Evolutionary conservation across 129 eudicot genomes (phyloP), one percentile per base, ranked within the genome.

Genomic region (Flaveria bidentis): DNA sequence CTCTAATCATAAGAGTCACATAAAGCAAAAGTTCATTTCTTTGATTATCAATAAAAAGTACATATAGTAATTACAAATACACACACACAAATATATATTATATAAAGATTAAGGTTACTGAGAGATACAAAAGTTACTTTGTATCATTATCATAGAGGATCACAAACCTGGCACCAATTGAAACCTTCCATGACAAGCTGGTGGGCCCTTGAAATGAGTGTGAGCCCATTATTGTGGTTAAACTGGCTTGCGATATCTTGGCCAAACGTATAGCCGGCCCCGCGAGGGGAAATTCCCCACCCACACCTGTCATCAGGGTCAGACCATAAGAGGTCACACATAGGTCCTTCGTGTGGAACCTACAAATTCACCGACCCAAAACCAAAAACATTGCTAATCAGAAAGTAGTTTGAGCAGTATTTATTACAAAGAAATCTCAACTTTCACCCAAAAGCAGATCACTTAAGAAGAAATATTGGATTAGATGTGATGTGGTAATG

Each of bases 311-410:
- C 96, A 71, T 92, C 96, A 41, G 97, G 97, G 74, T 92, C 97
- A 2, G 97, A 92, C 97, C 97, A 92, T 78, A 92, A 84, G 18
- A 92, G 96, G 63, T 92, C 97, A 68, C 97, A 92, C 97, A 92
- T 92, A 13, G 97, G 96, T 67, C 97, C 97, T 89, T 89, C 96
- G 51, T 92, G 97, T 5, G 97, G 97, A 62, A 92, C 97, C 97
- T 92, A 78, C 66, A 36, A 65, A 72, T 9, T 5, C 45, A 74
- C 41, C 22, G 46, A 63, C 58, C 39, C n/a, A 47, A 47, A 23
- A 46, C 20, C 76, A 66, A 65, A 50, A 12, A 9, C 3, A 56
- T 60, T 22, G 41, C 44, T n/a, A 67, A 26, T 5, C 22, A 12
- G 25, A 67, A 18, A 42, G 39, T 6, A 60, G 78, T 68, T 51